Percentiles rank a stretch among this genome's conserved stretches.
These are phyloP conservation scores for Termitomyces sp. DNA, from an alignment of 768 basidiomycete species.

Conservation along the genomic window DNA sequence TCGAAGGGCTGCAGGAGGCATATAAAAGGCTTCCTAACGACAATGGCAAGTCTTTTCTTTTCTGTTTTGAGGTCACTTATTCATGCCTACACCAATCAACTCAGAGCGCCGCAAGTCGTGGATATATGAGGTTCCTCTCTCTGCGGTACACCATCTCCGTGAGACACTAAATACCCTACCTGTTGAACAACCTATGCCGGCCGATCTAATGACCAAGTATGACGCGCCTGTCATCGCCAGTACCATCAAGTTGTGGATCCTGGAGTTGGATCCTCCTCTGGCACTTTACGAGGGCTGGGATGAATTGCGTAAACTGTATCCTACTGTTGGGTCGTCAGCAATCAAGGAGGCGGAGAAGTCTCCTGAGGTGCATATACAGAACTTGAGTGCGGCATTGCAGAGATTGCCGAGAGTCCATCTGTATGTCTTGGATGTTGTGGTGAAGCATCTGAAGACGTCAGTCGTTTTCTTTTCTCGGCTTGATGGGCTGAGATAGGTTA, in stretches of 20 bases:
- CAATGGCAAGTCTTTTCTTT: constrained; percentile 37
- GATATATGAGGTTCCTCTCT: constrained; percentile 92
- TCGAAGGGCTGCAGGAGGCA: constrained; percentile 55
- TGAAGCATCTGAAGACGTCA: constrained; percentile 71
- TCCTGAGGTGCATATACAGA: constrained; percentile 57
- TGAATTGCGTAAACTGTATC: constrained; percentile 84
- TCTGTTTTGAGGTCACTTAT: neutral
- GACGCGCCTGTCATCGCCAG: constrained; percentile 86
- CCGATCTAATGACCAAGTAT: constrained; percentile 50
- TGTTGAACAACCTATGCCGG: constrained; percentile 47
- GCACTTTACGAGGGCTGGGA: constrained; percentile 89
- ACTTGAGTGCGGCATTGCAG: constrained; percentile 56
- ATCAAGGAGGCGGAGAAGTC: constrained; percentile 46
- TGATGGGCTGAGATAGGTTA: neutral
- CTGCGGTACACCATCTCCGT: constrained; percentile 78
- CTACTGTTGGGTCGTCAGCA: constrained; percentile 52
- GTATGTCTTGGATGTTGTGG: constrained; percentile 69
- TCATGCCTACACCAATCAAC: neutral
- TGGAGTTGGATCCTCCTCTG: constrained; percentile 89
- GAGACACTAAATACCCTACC: constrained; percentile 77
- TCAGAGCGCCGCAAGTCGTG: constrained; percentile 85
- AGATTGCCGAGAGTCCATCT: constrained; percentile 75
- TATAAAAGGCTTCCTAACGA: constrained; percentile 61
- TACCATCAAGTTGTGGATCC: constrained; percentile 79
- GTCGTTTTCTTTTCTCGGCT: constrained; percentile 18